Evolutionary conservation across 2,329 filamentous ascomycete species (phyloP).

Genomic region (Exophiala sp.): DNA sequence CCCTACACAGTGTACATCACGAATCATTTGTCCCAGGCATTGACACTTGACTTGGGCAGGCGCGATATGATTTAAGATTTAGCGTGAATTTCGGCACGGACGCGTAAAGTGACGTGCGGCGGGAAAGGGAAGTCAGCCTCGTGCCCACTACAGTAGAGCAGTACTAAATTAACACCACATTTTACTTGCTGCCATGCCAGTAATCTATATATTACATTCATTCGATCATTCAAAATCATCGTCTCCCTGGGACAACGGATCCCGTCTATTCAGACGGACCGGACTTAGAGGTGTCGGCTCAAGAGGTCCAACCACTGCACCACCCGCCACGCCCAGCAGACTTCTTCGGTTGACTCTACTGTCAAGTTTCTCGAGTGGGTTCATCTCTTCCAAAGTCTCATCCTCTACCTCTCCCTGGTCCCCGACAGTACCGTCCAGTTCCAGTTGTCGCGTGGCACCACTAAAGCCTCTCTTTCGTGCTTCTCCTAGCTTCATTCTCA

Average conservation of each 20-base stretch:
- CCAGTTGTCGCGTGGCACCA: slow-evolving; percentile 20
- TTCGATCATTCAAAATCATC: slow-evolving; percentile 47
- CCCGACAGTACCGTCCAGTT: slow-evolving; percentile 31
- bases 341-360: slow-evolving; percentile 14
- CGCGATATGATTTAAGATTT: not conserved
- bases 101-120: not conserved
- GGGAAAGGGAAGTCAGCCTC: no score
- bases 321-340: slow-evolving; percentile 20
- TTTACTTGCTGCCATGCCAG: no score
- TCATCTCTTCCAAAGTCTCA: slow-evolving; percentile 27
- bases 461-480: slow-evolving; percentile 30
- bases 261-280: slow-evolving; percentile 31
- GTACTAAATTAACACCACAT: no score
- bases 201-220: not conserved
- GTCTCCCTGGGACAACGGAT: slow-evolving; percentile 36
- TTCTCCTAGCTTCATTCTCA: slow-evolving; percentile 44
- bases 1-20: no score
- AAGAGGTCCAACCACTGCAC: slow-evolving; percentile 41
- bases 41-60: no score
- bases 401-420: slow-evolving; percentile 41
- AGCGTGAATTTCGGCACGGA: not conserved
- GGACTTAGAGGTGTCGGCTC: slow-evolving; percentile 46
- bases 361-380: slow-evolving; percentile 21
- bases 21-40: no score
- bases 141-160: no score